Evolutionary conservation across 2,329 filamentous ascomycete genomes (phyloP).

Genomic region (Colletotrichum cereale): DNA sequence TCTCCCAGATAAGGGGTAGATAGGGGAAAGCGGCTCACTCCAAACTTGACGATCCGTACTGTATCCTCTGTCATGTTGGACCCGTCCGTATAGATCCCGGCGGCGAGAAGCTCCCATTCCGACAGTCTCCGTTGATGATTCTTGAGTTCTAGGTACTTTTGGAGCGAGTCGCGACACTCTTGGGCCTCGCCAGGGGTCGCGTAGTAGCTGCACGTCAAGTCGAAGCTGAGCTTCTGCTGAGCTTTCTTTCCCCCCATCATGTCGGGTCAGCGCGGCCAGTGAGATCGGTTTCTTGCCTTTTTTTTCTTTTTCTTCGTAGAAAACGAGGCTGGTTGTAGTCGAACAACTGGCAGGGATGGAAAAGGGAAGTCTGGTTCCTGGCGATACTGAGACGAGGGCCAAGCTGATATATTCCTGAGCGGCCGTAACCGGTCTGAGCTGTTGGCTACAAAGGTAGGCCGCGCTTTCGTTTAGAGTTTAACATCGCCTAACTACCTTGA

Average conservation of each 20-base stretch:
- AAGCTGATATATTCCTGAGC: neutral
- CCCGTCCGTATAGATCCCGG: neutral
- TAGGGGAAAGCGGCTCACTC: neutral
- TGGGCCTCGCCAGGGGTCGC: neutral
- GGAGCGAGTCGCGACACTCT: neutral
- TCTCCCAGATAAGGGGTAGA: too few relatives aligned
- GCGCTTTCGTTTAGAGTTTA: neutral
- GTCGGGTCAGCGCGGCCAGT: neutral
- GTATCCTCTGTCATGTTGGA: neutral
- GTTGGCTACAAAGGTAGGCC: neutral
- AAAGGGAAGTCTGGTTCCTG: too few relatives aligned
- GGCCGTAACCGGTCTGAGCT: neutral
- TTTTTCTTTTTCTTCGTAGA: neutral
- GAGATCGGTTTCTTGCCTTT: neutral
- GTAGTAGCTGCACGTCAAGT: neutral
- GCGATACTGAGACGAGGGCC: neutral
- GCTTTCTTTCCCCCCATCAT: neutral
- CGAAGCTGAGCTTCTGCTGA: neutral
- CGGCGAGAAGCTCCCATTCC: neutral
- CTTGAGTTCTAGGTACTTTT: neutral
- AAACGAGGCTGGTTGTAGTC: neutral
- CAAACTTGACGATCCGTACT: neutral
- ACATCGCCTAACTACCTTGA: neutral
- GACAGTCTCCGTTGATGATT: neutral
- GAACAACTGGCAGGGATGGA: neutral